Evolutionary conservation across 441 rosid species (phyloP), one percentile per base, ranked within the genome.

Genomic region (Syzygium malaccense): DNA sequence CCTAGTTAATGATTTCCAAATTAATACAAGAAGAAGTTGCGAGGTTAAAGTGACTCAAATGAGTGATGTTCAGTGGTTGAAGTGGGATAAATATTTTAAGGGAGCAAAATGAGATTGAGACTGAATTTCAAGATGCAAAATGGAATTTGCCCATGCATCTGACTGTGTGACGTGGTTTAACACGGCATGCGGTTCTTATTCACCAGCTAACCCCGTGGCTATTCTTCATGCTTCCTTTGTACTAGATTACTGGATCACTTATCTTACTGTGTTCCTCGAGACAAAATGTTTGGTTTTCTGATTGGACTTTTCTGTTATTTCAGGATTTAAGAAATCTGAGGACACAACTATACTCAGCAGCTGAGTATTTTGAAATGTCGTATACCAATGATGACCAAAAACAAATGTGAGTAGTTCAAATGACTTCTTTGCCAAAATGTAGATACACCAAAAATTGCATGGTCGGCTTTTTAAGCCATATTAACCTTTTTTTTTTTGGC

Each of bases 311-410:
- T 62, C 62, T 45, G 30, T 66, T 14, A 30, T 89, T 89, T 86
- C 93, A 98, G 99, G 99, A 98, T 92, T 93, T 98, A 93, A 97
- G 94, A 94, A 97, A 95, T 91, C 90, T 98, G 89, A 90, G 99
- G 91, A 88, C 93, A 55, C 99, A 97, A 86, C 92, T 98, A 87
- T 98, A 98, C 89, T 94, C 98, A 17, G 99, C 99, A 56, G 99
- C 99, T 1, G 99, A 98, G 92, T 96, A 98, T 91, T 98, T 98
- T 89, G 99, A 98, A 85, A 91, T 95, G 83, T 96, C 99, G 30
- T 96, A 95, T 93, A 93, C 95, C 85, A 93, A 94, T 37, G 99
- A 97, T 55, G 96, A 94, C 90, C 95, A 98, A 88, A 97, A 96
- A 88, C 96, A 97, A 79, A 93, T 95, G 99, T 98, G 92, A 94